Evolutionary conservation across 1,284 basidiomycete species (phyloP).

Genomic region (Trichosporon coremiiforme): DNA sequence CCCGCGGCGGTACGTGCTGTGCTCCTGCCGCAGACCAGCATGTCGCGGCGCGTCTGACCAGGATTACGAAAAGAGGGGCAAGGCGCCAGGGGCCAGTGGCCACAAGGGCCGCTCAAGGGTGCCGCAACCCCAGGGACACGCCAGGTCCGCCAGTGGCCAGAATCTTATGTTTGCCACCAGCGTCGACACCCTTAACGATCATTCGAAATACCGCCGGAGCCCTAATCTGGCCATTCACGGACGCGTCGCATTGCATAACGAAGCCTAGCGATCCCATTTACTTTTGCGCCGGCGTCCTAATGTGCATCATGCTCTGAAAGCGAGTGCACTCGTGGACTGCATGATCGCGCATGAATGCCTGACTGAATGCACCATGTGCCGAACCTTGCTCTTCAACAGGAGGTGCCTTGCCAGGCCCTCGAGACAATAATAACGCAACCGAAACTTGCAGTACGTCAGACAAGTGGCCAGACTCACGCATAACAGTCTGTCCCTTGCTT

Average conservation of each 20-base stretch:
- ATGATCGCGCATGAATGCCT: neutral
- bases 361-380: neutral
- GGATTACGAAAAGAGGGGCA: conserved; percentile 11
- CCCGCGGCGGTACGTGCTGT: conserved; percentile 3
- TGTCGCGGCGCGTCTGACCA: conserved; percentile 2
- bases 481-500: neutral
- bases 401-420: neutral
- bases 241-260: neutral
- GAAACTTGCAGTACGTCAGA: neutral
- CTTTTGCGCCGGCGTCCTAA: neutral
- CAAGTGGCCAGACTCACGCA: neutral
- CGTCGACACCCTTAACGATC: neutral
- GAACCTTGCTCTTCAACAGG: neutral
- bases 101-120: neutral
- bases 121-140: neutral
- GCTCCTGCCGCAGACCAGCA: neutral
- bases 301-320: neutral
- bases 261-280: neutral
- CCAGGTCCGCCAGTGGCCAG: neutral
- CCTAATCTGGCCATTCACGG: neutral
- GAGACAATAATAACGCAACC: conserved; percentile 3
- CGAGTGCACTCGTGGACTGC: neutral
- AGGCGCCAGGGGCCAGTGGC: neutral
- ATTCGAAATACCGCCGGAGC: neutral
- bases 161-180: conserved; percentile 4